phyloP scores from a whole-genome alignment of 345 rosid species.

The Salix suchowensis region DNA sequence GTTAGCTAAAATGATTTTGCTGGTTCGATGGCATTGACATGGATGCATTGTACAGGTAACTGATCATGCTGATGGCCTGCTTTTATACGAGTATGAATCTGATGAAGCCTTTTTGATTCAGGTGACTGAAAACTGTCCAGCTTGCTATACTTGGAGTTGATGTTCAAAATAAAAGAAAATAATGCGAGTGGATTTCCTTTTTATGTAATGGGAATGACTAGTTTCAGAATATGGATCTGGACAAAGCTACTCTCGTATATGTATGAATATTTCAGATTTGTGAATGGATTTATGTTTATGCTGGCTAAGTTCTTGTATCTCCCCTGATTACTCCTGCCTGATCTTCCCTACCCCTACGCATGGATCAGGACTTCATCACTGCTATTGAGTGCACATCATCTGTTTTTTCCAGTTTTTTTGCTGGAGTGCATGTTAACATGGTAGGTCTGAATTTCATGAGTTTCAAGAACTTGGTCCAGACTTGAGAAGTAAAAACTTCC shows the following conservation, averaged over 20 bases:
- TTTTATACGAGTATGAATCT: neutral
- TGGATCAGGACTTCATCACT: neutral
- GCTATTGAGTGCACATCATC: neutral
- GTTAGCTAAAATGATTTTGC: neutral
- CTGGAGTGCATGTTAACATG: neutral
- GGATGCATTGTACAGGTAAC: neutral
- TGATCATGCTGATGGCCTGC: neutral
- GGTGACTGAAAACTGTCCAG: neutral
- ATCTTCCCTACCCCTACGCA: neutral
- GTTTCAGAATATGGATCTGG: neutral
- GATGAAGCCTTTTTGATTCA: slow-evolving; percentile 1
- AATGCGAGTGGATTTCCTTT: neutral
- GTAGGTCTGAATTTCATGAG: neutral
- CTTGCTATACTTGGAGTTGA: neutral
- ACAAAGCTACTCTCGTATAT: neutral
- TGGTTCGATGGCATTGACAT: neutral
- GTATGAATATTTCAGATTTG: neutral
- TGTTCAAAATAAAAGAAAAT: neutral
- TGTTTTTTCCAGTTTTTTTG: neutral
- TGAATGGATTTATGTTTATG: neutral
- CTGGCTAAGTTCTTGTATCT: neutral
- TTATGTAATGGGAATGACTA: neutral
- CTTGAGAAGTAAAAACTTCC: neutral
- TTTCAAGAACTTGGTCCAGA: neutral
- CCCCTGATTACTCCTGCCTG: neutral